These are phyloP conservation scores for Ochetophila trinervis DNA, from an alignment of 306 rosid species.

Conservation along the genomic window DNA sequence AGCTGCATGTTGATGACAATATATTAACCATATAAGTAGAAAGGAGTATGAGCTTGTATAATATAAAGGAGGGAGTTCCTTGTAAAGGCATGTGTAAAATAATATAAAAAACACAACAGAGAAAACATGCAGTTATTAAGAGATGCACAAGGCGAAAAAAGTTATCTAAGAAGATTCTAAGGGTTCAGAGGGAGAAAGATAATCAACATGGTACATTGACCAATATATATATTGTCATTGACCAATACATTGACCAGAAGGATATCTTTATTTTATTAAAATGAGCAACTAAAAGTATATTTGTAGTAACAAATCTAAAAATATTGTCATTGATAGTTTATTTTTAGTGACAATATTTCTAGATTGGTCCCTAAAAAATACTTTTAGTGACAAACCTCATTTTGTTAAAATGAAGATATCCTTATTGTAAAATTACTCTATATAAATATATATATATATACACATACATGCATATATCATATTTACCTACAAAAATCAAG, in stretches of 20 bases:
- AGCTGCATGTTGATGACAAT: conserved; percentile 42
- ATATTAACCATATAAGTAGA: conserved; percentile 17
- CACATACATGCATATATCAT: no score
- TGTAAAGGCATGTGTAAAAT: background rate
- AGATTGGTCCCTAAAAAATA: no score
- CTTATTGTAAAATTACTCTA: no score
- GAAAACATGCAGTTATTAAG: background rate
- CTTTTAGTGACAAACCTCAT: no score
- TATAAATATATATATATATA: background rate
- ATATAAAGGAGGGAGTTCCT: background rate
- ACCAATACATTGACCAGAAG: no score
- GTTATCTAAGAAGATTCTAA: background rate
- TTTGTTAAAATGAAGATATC: no score
- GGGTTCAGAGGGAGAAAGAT: background rate
- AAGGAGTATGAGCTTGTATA: background rate
- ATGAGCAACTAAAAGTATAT: no score
- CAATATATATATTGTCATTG: no score
- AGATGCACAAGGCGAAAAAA: background rate
- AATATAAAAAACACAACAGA: background rate
- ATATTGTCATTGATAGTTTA: no score
- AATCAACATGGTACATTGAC: background rate
- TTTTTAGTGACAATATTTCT: no score
- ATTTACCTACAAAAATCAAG: background rate
- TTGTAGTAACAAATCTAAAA: no score
- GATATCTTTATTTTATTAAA: no score